Percentiles rank a stretch among this genome's conserved stretches.
phyloP scores from a whole-genome alignment of 2,329 filamentous ascomycete species.

The Onygena corvina region DNA sequence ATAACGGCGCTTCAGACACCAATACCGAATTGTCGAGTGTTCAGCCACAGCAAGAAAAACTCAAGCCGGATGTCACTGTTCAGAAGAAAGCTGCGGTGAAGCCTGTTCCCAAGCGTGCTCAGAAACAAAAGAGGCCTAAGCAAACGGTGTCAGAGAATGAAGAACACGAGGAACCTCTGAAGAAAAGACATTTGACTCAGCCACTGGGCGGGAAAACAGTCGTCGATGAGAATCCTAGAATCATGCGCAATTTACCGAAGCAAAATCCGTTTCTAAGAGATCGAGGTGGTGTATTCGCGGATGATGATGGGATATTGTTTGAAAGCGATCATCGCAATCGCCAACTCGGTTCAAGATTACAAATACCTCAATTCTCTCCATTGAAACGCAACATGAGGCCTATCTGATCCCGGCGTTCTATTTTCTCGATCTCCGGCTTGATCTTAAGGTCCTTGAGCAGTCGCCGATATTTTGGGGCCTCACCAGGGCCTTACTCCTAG shows the following conservation, averaged over 20 bases:
- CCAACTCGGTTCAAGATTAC: background rate
- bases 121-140: background rate
- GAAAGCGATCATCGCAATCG: constrained; percentile 3
- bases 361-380: background rate
- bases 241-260: background rate
- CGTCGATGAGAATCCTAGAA: background rate
- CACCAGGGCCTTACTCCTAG: too few relatives aligned
- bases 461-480: too few relatives aligned
- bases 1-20: background rate
- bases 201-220: background rate
- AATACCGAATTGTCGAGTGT: background rate
- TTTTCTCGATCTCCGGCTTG: too few relatives aligned
- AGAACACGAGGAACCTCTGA: background rate
- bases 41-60: background rate
- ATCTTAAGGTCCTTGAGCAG: too few relatives aligned
- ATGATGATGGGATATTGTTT: background rate
- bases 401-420: too few relatives aligned
- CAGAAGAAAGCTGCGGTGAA: background rate
- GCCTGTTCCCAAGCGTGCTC: background rate
- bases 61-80: background rate
- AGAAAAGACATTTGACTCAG: background rate
- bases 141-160: background rate
- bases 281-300: background rate
- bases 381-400: constrained; percentile 4
- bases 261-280: background rate